phyloP scores from a whole-genome alignment of 2,329 filamentous ascomycete species.

The Fusarium sulawesiense region DNA sequence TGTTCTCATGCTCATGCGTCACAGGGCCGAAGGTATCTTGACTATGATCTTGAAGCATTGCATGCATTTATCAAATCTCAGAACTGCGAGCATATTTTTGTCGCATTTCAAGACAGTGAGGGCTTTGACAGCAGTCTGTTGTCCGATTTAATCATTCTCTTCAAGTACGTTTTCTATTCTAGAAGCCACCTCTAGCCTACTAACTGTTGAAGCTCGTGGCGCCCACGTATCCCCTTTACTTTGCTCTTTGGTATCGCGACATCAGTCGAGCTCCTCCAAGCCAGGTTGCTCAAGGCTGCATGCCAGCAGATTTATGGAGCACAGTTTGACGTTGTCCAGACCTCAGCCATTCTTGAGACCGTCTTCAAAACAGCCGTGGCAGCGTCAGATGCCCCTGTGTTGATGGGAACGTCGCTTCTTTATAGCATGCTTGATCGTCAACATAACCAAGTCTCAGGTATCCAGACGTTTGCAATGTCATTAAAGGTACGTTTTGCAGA shows the following conservation, averaged over 20 bases:
- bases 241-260: constrained; percentile 84
- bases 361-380: constrained; percentile 76
- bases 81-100: constrained; percentile 68
- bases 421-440: constrained; percentile 76
- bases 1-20: constrained; percentile 22
- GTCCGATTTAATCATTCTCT: constrained; percentile 75
- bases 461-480: constrained; percentile 76
- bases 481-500: constrained; percentile 65
- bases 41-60: constrained; percentile 82
- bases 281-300: constrained; percentile 75
- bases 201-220: constrained; percentile 68
- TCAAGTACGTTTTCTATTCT: constrained; percentile 65
- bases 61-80: constrained; percentile 68
- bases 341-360: constrained; percentile 76
- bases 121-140: constrained; percentile 80
- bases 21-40: constrained; percentile 73
- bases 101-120: constrained; percentile 85
- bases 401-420: constrained; percentile 73
- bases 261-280: constrained; percentile 82
- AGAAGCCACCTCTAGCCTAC: not conserved
- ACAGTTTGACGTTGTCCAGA: constrained; percentile 82
- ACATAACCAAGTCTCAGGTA: constrained; percentile 79
- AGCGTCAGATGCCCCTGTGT: constrained; percentile 65
- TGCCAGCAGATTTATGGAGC: constrained; percentile 75
- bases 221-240: constrained; percentile 79